A percentile compares a stretch with the other conserved stretches of the same genome.
Evolutionary conservation across 345 rosid species (phyloP).

Genomic region (Acer negundo): DNA sequence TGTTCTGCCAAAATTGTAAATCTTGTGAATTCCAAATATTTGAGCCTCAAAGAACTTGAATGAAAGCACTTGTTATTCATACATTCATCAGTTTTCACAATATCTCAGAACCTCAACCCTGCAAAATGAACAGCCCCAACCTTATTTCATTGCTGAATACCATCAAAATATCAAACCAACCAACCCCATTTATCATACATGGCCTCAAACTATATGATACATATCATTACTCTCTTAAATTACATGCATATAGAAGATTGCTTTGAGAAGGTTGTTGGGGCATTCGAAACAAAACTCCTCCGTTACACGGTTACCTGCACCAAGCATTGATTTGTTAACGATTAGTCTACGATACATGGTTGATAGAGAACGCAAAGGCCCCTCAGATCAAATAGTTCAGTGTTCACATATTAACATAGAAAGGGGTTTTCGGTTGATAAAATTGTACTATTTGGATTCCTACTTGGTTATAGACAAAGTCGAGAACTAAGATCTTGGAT

Average conservation of each 20-base stretch:
- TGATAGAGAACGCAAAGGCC: not conserved
- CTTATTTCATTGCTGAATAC: not conserved
- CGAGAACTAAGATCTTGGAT: not conserved
- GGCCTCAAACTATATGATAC: not conserved
- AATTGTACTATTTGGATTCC: not conserved
- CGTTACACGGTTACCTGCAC: not conserved
- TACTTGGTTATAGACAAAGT: not conserved
- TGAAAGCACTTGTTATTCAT: not conserved
- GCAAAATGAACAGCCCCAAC: not conserved
- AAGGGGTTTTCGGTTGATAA: too few species aligned
- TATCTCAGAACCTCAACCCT: not conserved
- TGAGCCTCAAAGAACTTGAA: not conserved
- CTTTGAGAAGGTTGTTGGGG: not conserved
- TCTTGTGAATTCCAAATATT: too few species aligned
- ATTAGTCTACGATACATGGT: not conserved
- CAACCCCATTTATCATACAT: not conserved
- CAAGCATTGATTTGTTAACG: not conserved
- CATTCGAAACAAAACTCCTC: not conserved
- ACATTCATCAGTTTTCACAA: not conserved
- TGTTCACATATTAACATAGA: not conserved
- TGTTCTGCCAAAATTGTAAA: too few species aligned
- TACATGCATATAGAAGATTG: not conserved
- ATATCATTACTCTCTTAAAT: not conserved
- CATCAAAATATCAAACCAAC: not conserved
- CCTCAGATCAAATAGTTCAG: not conserved